These are phyloP conservation scores for Coriolopsis trogii DNA, from an alignment of 1,284 basidiomycete genomes.

Conservation along the genomic window DNA sequence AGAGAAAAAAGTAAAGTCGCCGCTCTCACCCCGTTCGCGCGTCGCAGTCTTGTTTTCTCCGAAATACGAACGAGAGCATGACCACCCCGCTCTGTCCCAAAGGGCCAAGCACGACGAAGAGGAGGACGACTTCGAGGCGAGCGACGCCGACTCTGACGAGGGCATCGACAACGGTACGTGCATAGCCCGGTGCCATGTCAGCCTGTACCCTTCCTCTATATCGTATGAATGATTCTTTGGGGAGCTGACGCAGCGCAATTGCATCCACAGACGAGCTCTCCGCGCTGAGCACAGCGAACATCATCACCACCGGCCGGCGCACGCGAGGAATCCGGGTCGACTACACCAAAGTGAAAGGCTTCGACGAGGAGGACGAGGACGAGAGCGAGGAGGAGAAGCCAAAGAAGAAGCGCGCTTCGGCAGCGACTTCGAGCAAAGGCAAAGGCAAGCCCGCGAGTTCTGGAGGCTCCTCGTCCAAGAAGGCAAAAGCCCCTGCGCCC, in stretches of 20 bases:
- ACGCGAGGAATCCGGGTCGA: slow-evolving; percentile 40
- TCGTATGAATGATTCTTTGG: too few species aligned
- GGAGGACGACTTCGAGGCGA: slow-evolving; percentile 34
- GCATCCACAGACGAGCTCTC: slow-evolving; percentile 35
- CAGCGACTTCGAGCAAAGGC: slow-evolving; percentile 3
- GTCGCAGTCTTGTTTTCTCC: too few species aligned
- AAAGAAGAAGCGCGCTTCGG: slow-evolving; percentile 16
- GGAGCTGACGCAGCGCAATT: neutral
- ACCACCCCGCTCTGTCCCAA: neutral
- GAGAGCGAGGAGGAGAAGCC: slow-evolving; percentile 32
- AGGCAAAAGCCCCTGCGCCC: slow-evolving; percentile 9
- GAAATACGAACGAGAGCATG: slow-evolving; percentile 16
- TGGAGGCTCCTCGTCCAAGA: slow-evolving; percentile 20
- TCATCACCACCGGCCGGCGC: slow-evolving; percentile 34
- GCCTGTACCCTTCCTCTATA: slow-evolving; percentile 7
- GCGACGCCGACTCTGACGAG: slow-evolving; percentile 29
- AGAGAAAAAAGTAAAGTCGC: slow-evolving; percentile 38
- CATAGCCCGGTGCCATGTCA: too few species aligned
- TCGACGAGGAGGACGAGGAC: slow-evolving; percentile 30
- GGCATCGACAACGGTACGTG: slow-evolving; percentile 36
- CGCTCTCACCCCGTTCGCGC: too few species aligned
- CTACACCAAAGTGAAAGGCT: slow-evolving; percentile 38
- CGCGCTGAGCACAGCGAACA: slow-evolving; percentile 32
- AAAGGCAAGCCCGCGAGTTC: slow-evolving; percentile 12
- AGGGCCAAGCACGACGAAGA: slow-evolving; percentile 36